Evolutionary conservation across 345 rosid genomes (phyloP).

Genomic region (Acer campestre): DNA sequence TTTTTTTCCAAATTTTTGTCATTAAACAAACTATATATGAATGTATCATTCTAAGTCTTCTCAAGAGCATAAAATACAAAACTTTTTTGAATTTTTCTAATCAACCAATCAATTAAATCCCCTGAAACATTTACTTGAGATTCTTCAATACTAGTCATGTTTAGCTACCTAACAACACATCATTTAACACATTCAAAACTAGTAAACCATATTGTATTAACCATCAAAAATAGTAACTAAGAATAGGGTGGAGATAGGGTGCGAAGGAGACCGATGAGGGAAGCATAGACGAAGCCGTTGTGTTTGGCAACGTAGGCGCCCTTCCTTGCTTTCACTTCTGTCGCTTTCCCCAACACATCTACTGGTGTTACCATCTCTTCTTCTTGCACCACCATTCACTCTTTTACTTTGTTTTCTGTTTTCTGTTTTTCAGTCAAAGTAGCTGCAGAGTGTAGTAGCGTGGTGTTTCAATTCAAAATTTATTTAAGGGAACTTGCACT

Average conservation of each 20-base stretch:
- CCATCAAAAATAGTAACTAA: too few species aligned
- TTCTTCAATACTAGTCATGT: too few species aligned
- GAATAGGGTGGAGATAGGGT: conserved; percentile 43
- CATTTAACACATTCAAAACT: too few species aligned
- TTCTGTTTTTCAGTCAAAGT: neutral
- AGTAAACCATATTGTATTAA: too few species aligned
- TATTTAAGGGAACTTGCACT: too few species aligned
- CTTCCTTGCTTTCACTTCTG: conserved; percentile 68
- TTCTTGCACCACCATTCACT: conserved; percentile 27
- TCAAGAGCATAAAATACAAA: neutral
- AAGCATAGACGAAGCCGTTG: conserved; percentile 71
- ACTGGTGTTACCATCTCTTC: conserved; percentile 79
- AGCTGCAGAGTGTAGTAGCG: neutral
- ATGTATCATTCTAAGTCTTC: neutral
- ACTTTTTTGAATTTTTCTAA: neutral
- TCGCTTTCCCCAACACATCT: conserved; percentile 63
- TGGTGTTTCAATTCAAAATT: too few species aligned
- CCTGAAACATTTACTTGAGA: too few species aligned
- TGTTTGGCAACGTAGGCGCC: conserved; percentile 69
- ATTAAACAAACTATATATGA: neutral
- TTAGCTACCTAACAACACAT: too few species aligned
- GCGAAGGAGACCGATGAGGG: conserved; percentile 68
- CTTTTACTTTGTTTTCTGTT: neutral
- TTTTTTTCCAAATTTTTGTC: too few species aligned
- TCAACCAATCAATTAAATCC: neutral